phyloP scores from a whole-genome alignment of 805 yeast species.

The Nakazawaea wickerhamii region DNA sequence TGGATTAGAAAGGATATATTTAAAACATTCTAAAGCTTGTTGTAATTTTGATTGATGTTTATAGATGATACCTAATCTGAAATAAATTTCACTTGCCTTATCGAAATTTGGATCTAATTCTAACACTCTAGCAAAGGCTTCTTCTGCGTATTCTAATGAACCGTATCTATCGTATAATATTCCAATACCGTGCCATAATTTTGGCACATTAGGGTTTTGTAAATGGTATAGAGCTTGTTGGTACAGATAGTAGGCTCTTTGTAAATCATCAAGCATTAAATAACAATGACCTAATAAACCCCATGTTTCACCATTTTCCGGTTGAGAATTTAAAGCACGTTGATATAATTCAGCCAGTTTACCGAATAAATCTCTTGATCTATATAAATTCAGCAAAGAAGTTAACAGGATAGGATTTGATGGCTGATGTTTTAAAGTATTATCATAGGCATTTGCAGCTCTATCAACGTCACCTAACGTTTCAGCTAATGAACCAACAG shows the following conservation, averaged over 20 bases:
- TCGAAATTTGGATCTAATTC: slow-evolving; percentile 96
- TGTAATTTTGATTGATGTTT: slow-evolving; percentile 87
- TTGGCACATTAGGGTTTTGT: slow-evolving; percentile 92
- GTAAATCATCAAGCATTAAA: slow-evolving; percentile 92
- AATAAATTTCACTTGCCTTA: slow-evolving; percentile 93
- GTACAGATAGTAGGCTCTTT: slow-evolving; percentile 92
- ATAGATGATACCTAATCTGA: slow-evolving; percentile 92
- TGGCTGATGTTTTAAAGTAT: slow-evolving; percentile 82
- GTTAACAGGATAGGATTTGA: slow-evolving; percentile 81
- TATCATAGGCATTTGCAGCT: slow-evolving; percentile 84
- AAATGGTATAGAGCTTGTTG: slow-evolving; percentile 91
- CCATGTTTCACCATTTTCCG: slow-evolving; percentile 95
- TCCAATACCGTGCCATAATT: slow-evolving; percentile 98
- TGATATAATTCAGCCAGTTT: slow-evolving; percentile 94
- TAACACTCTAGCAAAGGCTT: slow-evolving; percentile 92
- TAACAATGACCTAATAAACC: slow-evolving; percentile 95
- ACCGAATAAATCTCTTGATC: slow-evolving; percentile 84
- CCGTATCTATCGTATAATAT: slow-evolving; percentile 95
- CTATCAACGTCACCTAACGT: slow-evolving; percentile 82
- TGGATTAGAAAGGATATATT: slow-evolving; percentile 83
- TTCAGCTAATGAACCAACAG: slow-evolving; percentile 87
- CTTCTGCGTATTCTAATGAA: slow-evolving; percentile 94
- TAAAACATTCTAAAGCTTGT: slow-evolving; percentile 90
- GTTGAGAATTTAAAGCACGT: slow-evolving; percentile 72
- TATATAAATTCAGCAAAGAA: slow-evolving; percentile 80